Evolutionary conservation across 2,329 filamentous ascomycete genomes (phyloP), one percentile per base, ranked within the genome.

Genomic region (Botrytis hyacinthi): DNA sequence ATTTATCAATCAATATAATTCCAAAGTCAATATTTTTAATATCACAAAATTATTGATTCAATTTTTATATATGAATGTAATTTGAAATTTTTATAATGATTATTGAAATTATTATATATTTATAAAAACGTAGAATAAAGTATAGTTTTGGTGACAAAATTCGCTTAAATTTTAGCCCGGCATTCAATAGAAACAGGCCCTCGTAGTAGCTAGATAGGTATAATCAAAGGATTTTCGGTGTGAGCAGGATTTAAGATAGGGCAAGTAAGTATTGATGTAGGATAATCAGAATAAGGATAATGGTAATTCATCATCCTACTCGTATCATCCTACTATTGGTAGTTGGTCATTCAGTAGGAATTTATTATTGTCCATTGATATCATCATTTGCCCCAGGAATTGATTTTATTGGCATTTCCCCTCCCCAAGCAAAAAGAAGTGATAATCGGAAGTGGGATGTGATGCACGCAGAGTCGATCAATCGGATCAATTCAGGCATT

Each of bases 251-350:
- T 66, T 20, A 1, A 54, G 22, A 37, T 67, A 51, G 63, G 32
- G 32, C 22, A 42, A 22, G 32, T 40, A 68, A 22, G 44, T 54
- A n/a, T 57, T 68, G 10, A 54, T 68, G 5, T 68, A 26, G 35
- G 26, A 35, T 68, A 42, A 68, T 40, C 46, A 54, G 35, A 54
- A 40, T 32, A 7, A 42, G 32, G 4, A 10, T 16, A 54, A 29
- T 68, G 35, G 48, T 18, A 54, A 54, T 18, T 32, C n/a, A 57
- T 68, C 65, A 68, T 68, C 65, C 65, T 57, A 4, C 65, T 68
- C 46, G 65, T 68, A 54, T 54, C 48, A 68, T 54, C 48, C 46
- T 68, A 16, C 46, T 40, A 54, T 40, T 42, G 9, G 29, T 68
- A 40, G 46, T 32, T 29, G 9, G 48, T 40, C 32, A n/a, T 18